phyloP scores from a whole-genome alignment of 352 stramenopile genomes.

The Phytophthora vignae region DNA sequence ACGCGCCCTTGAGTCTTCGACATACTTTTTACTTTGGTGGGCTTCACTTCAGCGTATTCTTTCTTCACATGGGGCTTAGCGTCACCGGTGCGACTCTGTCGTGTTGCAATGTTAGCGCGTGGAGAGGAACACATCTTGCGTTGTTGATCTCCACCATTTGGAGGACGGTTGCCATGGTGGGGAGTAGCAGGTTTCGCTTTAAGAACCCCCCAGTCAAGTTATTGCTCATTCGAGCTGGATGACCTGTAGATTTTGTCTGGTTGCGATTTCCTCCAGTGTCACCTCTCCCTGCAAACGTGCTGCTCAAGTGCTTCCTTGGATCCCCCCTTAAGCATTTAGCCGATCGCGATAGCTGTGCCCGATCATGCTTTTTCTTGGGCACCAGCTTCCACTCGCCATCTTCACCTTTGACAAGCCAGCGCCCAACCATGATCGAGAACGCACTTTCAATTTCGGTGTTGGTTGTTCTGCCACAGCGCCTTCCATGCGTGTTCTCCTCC shows the following conservation, averaged over 20 bases:
- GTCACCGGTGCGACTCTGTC: neutral
- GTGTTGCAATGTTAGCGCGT: neutral
- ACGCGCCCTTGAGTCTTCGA: neutral
- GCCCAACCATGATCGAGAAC: slow-evolving; percentile 21
- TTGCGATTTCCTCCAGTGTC: neutral
- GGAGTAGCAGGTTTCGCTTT: neutral
- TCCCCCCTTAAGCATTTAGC: neutral
- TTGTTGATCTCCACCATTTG: neutral
- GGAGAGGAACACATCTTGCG: neutral
- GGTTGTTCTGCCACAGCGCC: neutral
- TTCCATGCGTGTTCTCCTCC: slow-evolving; percentile 7
- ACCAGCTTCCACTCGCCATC: slow-evolving; percentile 21
- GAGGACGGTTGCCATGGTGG: neutral
- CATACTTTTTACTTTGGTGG: neutral
- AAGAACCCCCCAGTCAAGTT: slow-evolving; percentile 18
- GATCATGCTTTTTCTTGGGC: neutral
- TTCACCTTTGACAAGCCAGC: slow-evolving; percentile 13
- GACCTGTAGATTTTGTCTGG: neutral
- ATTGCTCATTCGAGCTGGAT: neutral
- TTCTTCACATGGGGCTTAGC: neutral
- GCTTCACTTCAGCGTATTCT: neutral
- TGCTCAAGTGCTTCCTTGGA: neutral
- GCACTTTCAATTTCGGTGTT: slow-evolving; percentile 16
- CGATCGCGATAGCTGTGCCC: neutral
- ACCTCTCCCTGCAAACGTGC: neutral